A percentile compares a stretch with the other conserved stretches of the same genome.
phyloP scores from a whole-genome alignment of 2,329 filamentous ascomycete genomes.

The Apiospora saccharicola region DNA sequence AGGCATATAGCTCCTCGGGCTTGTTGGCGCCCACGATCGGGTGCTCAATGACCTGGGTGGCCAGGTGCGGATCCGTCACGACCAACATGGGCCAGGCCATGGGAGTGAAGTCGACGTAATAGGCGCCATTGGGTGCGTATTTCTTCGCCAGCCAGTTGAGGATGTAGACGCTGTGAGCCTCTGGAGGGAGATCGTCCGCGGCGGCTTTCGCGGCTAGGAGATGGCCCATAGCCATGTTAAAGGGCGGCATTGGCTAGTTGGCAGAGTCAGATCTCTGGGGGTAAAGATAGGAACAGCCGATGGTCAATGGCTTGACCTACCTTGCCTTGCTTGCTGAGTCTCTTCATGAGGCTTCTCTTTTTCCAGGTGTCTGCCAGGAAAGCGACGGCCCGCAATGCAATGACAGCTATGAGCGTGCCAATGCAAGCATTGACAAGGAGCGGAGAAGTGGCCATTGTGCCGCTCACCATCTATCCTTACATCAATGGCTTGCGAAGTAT shows the following conservation, averaged over 20 bases:
- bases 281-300: not conserved
- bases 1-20: conserved; percentile 37
- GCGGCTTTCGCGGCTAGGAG: conserved; percentile 41
- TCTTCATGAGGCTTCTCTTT: conserved; percentile 32
- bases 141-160: conserved; percentile 34
- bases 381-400: conserved; percentile 27
- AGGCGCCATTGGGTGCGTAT: conserved; percentile 36
- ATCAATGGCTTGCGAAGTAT: not conserved
- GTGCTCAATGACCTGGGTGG: conserved; percentile 40
- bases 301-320: conserved; percentile 27
- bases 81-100: conserved; percentile 39
- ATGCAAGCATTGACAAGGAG: conserved; percentile 33
- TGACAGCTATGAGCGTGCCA: conserved; percentile 33
- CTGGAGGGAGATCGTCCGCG: conserved; percentile 36
- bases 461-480: not conserved
- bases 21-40: conserved; percentile 38
- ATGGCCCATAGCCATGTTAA: conserved; percentile 40
- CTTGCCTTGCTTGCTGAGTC: conserved; percentile 36
- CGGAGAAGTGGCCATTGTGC: conserved; percentile 30
- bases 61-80: conserved; percentile 40
- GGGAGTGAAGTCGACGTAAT: conserved; percentile 42
- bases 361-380: conserved; percentile 35
- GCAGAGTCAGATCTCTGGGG: not conserved
- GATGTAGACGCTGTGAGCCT: conserved; percentile 38
- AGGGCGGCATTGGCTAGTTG: conserved; percentile 39